Evolutionary conservation across 208 protist species (phyloP), one percentile per base, ranked within the genome.

Genomic region (Acanthamoeba culbertsoni): DNA sequence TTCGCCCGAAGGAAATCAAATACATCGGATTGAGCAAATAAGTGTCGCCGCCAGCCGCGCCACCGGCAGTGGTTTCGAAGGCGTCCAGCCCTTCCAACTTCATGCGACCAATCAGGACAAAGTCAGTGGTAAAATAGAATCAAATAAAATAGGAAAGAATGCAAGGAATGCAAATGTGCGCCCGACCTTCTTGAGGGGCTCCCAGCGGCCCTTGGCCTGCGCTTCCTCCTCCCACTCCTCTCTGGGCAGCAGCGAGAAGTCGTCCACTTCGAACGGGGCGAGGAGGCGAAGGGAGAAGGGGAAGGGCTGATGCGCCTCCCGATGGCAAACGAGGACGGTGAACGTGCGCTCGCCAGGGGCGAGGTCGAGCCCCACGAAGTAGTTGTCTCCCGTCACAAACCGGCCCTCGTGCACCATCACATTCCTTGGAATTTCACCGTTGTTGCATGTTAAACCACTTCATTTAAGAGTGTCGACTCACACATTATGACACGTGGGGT

Each of bases 21-120:
- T 89, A 89, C 79, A 89, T 89, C 23, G 79, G 79, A 31, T 89
- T 89, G 79, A 89, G 53, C 35, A 89, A 31, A 37, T 62, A 89
- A 20, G 68, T 79, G 68, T 48, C 42, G 10, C 4, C 3, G 0
- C 68, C 68, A 6, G 26, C 20, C 12, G 68, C 10, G 26, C 68
- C 68, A 40, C 68, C 68, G n/a, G 37, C 68, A 3, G 68, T 79
- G 26, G 68, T 89, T 2, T 48, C 48, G 40, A 63, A 20, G n/a
- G 20, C 53, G 0, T 0, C 23, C 5, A 33, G 0, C 46, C 48
- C 79, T 31, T 62, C 45, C 42, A 65, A 16, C 79, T 89, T 14
- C 14, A 26, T 33, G 31, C 7, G 31, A 55, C 26, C 6, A 26
- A 20, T 84, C 7, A 53, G 26, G 7, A 84, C 8, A 55, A 59